Evolutionary conservation across 2,329 filamentous ascomycete species (phyloP).

Genomic region (Arthroderma sp.): DNA sequence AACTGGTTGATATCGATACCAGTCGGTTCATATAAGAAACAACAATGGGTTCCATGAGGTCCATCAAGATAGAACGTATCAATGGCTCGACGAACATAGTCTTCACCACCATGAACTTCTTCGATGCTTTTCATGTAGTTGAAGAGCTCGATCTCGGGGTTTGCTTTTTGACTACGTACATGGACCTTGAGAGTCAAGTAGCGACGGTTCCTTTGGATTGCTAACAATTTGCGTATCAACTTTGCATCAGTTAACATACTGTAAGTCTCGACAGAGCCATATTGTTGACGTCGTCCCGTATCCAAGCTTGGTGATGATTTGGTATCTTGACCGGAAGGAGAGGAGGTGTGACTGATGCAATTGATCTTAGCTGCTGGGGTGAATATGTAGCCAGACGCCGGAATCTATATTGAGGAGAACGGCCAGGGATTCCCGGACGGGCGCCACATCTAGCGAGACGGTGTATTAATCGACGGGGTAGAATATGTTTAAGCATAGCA

Average conservation of each 20-base stretch:
- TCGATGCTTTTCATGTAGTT: conserved; percentile 4
- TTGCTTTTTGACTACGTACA: not conserved
- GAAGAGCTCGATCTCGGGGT: conserved; percentile 1
- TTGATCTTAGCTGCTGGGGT: not conserved
- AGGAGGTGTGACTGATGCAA: not conserved
- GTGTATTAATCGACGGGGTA: too few relatives aligned
- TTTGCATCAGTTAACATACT: conserved; percentile 3
- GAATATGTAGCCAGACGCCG: conserved; percentile 13
- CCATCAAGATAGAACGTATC: conserved; percentile 17
- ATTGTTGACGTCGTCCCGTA: conserved; percentile 15
- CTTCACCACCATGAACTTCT: conserved; percentile 11
- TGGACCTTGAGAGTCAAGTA: conserved; percentile 1
- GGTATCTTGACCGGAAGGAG: conserved; percentile 9
- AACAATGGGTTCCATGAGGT: conserved; percentile 11
- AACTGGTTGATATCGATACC: conserved; percentile 5
- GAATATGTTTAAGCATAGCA: too few relatives aligned
- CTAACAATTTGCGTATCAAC: not conserved
- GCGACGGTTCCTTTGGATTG: conserved; percentile 4
- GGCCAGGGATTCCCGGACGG: not conserved
- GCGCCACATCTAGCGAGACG: too few relatives aligned
- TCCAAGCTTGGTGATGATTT: conserved; percentile 14
- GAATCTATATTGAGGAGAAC: conserved; percentile 18
- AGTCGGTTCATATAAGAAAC: conserved; percentile 14
- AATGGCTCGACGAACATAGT: conserved; percentile 13
- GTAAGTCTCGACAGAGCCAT: conserved; percentile 14